Evolutionary conservation across 257 asterid genomes (phyloP).

Genomic region (Lantana camara): DNA sequence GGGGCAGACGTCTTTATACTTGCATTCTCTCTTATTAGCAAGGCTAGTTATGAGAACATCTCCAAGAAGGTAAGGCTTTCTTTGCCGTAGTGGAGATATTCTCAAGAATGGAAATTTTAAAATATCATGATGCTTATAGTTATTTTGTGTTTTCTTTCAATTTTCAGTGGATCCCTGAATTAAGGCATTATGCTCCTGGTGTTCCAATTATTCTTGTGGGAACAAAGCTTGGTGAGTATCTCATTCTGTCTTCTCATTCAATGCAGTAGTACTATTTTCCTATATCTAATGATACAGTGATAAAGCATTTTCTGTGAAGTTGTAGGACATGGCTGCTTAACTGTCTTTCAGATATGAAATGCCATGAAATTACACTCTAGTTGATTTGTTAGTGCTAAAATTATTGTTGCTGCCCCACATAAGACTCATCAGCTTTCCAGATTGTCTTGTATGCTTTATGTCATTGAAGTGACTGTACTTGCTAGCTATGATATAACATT

Average conservation of each 20-base stretch:
- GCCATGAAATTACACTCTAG: background rate
- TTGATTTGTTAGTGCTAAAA: background rate
- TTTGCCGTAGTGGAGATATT: background rate
- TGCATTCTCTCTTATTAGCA: conserved; percentile 85
- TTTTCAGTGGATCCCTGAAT: conserved; percentile 85
- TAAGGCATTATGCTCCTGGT: conserved; percentile 89
- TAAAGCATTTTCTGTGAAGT: background rate
- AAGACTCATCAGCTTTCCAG: background rate
- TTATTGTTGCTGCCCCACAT: conserved; percentile 4
- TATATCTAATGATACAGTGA: background rate
- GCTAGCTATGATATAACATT: background rate
- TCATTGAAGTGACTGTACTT: background rate
- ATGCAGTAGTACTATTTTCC: conserved; percentile 1
- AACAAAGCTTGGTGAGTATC: conserved; percentile 76
- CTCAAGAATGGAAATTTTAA: background rate
- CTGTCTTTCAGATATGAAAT: conserved; percentile 9
- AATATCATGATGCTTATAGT: conserved; percentile 20
- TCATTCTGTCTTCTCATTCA: conserved; percentile 23
- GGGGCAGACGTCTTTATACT: conserved; percentile 89
- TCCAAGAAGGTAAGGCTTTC: conserved; percentile 52
- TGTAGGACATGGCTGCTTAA: conserved; percentile 3
- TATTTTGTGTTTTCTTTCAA: conserved; percentile 1
- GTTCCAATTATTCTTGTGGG: conserved; percentile 87
- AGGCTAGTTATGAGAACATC: conserved; percentile 77
- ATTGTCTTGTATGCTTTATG: background rate